Evolutionary conservation across 805 yeast species (phyloP).

Genomic region (Wickerhamiella occidentalis): DNA sequence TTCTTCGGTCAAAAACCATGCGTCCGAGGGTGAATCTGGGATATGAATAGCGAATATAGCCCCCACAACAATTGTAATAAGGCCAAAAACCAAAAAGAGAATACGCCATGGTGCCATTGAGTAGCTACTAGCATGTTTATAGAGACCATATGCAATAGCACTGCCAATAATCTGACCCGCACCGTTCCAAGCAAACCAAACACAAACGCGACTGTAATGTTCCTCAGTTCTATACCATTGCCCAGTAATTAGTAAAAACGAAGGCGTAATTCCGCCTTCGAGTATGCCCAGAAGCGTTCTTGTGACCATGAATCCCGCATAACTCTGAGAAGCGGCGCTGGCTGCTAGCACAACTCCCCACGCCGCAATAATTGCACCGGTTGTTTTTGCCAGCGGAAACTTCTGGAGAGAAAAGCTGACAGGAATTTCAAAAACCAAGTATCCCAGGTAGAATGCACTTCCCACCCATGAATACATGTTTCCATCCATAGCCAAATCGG

Average conservation of each 20-base stretch:
- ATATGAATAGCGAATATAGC: conserved; percentile 23
- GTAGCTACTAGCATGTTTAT: conserved; percentile 24
- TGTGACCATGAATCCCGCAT: conserved; percentile 35
- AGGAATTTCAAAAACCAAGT: conserved; percentile 44
- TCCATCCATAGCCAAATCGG: conserved; percentile 36
- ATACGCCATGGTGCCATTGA: conserved; percentile 38
- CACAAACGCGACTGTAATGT: conserved; percentile 35
- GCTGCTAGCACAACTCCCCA: conserved; percentile 40
- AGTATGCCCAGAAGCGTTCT: conserved; percentile 40
- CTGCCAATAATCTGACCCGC: conserved; percentile 37
- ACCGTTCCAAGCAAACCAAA: conserved; percentile 36
- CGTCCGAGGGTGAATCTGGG: conserved; percentile 42
- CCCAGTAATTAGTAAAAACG: conserved; percentile 42
- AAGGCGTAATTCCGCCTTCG: conserved; percentile 45
- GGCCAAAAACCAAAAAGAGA: conserved; percentile 45
- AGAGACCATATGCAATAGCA: conserved; percentile 36
- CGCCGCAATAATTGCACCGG: conserved; percentile 30
- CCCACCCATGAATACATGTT: conserved; percentile 38
- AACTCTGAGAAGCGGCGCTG: conserved; percentile 35
- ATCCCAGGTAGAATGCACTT: conserved; percentile 52
- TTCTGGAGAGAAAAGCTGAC: conserved; percentile 38
- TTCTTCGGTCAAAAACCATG: conserved; percentile 36
- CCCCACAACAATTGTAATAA: conserved; percentile 36
- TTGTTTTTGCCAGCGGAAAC: conserved; percentile 44
- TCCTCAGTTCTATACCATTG: conserved; percentile 42